A percentile compares a stretch with the other conserved stretches of the same genome.
Conservation (phyloP, 148 eudicot species). For the Bassia scoparia region DNA sequence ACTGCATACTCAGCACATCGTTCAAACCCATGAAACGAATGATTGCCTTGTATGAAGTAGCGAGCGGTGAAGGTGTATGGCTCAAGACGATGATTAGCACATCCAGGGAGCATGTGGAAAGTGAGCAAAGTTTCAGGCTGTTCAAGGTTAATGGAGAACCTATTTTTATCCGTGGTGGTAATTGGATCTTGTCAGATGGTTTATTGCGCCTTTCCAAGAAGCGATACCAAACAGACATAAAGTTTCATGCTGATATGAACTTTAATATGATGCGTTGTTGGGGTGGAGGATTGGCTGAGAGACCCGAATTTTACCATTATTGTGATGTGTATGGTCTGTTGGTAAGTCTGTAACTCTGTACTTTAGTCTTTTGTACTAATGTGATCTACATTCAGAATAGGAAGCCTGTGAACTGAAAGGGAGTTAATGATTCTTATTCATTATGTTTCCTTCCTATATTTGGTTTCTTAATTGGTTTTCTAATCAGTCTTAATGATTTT, state of each 20-base stretch:
- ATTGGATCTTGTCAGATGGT: conserved; percentile 98
- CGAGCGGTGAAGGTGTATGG: no score
- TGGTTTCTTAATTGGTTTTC: neutral
- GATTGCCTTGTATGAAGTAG: no score
- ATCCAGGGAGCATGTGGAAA: no score
- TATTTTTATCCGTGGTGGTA: conserved; percentile 94
- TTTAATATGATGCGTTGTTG: conserved; percentile 98
- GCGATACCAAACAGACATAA: conserved; percentile 79
- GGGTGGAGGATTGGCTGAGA: conserved; percentile 97
- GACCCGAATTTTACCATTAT: conserved; percentile 92
- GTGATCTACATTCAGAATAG: no score
- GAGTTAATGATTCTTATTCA: no score
- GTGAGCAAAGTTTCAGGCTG: conserved; percentile 70
- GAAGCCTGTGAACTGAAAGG: no score
- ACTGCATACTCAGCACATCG: no score
- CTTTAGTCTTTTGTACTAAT: neutral
- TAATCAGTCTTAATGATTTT: no score
- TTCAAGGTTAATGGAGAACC: conserved; percentile 95
- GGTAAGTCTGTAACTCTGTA: conserved; percentile 39
- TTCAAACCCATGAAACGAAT: no score
- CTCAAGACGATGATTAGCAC: no score
- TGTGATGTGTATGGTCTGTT: conserved; percentile 86
- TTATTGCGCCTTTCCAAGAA: conserved; percentile 77
- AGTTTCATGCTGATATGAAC: conserved; percentile 97
- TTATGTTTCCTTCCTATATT: no score